Evolutionary conservation across 768 basidiomycete genomes (phyloP), one percentile per base, ranked within the genome.

Genomic region (Neoboletus subvelutipes): DNA sequence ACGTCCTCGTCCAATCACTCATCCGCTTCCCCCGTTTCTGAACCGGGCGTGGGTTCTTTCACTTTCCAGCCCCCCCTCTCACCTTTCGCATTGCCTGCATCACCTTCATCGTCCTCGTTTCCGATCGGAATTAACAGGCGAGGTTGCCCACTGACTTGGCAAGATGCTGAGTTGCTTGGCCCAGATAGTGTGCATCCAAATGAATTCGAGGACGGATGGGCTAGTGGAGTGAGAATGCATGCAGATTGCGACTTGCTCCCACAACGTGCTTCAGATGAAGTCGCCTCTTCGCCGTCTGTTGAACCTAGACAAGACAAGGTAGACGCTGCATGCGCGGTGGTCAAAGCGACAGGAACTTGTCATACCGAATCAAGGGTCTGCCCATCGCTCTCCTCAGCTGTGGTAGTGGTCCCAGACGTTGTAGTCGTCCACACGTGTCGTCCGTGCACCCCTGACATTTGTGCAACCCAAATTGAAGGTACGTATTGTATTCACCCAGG

Each of bases 391-490:
- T 47, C 46, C 12, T 36, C 64, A 9, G 52, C 61, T 41, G 39
- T 26, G 15, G 46, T 43, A 8, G 34, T 37, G 46, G 59, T 17
- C 12, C 37, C 67, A 49, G 60, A 78, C 39, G 68, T 73, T 18
- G 78, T 85, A 34, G 79, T 88, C 3, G 83, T 88, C 36, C 81
- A 78, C 67, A 87, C 88, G 47, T 84, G 84, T 62, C 76, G 80
- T 60, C 86, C 85, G 20, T 84, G 83, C 71, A 75, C 70, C 10
- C 86, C 86, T 46, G 73, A 82, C 33, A 81, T 90, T 56, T 81
- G 76, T 64, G 87, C 87, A 34, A 87, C 83, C 5, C 82, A 86
- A 64, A 73, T 87, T 54, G 87, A 89, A 80, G 87, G 88, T 87
- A 56, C 33, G 81, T 67, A 51, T n/a, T 24, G 37, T 31, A 18